Percentiles rank a stretch among this genome's conserved stretches.
These are phyloP conservation scores for Apophysomyces elegans DNA, from an alignment of 371 early-diverging fungal species.

Conservation along the genomic window DNA sequence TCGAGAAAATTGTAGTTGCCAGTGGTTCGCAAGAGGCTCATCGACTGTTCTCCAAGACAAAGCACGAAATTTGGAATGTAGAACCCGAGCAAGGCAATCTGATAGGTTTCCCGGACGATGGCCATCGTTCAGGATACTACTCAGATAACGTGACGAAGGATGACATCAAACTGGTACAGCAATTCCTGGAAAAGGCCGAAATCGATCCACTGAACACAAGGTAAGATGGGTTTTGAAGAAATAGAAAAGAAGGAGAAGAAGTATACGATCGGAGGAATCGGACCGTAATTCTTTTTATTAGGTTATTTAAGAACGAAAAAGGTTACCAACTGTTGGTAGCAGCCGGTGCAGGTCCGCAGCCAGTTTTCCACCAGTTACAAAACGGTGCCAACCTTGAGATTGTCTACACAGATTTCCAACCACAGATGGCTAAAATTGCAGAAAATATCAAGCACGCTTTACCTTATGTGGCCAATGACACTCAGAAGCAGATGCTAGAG, in stretches of 20 bases:
- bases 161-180: conserved; percentile 57
- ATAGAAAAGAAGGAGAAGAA: not conserved
- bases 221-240: conserved; percentile 18
- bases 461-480: conserved; percentile 56
- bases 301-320: conserved; percentile 48
- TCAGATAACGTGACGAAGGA: conserved; percentile 49
- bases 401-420: conserved; percentile 53
- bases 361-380: conserved; percentile 21
- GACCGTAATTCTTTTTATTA: conserved; percentile 25
- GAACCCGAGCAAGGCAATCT: conserved; percentile 46
- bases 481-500: conserved; percentile 58
- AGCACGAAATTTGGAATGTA: conserved; percentile 41
- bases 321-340: conserved; percentile 38
- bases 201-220: conserved; percentile 46
- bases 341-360: conserved; percentile 37
- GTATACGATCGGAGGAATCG: too few relatives aligned
- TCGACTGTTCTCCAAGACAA: conserved; percentile 33
- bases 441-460: conserved; percentile 49
- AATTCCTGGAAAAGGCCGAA: conserved; percentile 42
- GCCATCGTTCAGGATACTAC: conserved; percentile 66
- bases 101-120: conserved; percentile 65
- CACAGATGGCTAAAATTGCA: conserved; percentile 46
- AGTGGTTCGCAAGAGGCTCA: conserved; percentile 28
- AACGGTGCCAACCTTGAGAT: conserved; percentile 49
- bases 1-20: conserved; percentile 46